Conservation (phyloP, 345 rosid genomes). For the Raphanus raphanistrum region DNA sequence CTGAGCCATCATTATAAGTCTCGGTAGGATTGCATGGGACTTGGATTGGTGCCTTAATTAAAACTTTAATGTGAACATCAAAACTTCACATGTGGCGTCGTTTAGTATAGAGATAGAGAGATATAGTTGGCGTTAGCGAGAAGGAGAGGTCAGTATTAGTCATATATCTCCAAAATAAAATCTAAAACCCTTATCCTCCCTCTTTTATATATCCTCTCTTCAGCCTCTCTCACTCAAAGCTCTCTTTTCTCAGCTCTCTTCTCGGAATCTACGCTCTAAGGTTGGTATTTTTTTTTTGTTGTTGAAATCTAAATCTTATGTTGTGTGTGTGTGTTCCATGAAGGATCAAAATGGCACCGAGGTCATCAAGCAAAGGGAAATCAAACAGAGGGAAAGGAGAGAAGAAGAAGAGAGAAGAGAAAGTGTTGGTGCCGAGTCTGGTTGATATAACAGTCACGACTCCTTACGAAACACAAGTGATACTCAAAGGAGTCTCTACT, state of each 20-base stretch:
- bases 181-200: constrained; percentile 46
- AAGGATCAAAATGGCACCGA: constrained; percentile 67
- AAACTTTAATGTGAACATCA: constrained; percentile 29
- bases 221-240: background rate
- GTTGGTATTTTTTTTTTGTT: background rate
- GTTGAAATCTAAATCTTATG: background rate
- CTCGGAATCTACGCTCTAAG: constrained; percentile 16
- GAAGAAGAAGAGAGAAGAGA: constrained; percentile 83
- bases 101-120: background rate
- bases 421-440: constrained; percentile 64
- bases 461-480: constrained; percentile 69
- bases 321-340: constrained; percentile 24
- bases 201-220: constrained; percentile 38
- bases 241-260: background rate
- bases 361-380: constrained; percentile 66
- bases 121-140: constrained; percentile 35
- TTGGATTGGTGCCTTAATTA: constrained; percentile 8
- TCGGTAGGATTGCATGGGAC: constrained; percentile 36
- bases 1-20: constrained; percentile 18
- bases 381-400: constrained; percentile 70
- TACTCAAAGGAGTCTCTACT: constrained; percentile 84
- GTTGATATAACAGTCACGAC: constrained; percentile 63
- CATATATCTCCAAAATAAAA: constrained; percentile 24
- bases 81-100: constrained; percentile 30
- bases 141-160: constrained; percentile 40